Base-by-base conservation (phyloP, 768 basidiomycete genomes). In the Pleurotus sapidus region DNA sequence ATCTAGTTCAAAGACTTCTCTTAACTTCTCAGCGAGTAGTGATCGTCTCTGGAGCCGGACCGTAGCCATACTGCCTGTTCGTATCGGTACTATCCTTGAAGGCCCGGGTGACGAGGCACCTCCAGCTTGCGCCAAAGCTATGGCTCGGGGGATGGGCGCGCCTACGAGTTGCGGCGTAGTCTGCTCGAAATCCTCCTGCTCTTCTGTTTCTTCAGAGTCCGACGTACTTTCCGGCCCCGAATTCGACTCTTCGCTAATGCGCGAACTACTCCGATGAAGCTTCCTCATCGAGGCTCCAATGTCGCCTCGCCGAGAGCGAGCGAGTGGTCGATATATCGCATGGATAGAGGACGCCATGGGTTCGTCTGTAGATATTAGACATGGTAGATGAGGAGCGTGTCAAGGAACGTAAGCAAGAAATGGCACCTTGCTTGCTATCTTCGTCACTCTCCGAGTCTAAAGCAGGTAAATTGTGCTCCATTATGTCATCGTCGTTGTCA, bases 311-410 rank as follows among this genome's bases (percentile, higher is more conserved):
- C 81, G 82, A 5, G 82, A 85, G 25, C 87, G 86, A 5, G 89
- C 89, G 25, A 92, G 70, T 18, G 92, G 92, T 18, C 91, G 84
- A 67, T 94, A 84, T 50, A 95, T 93, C 39, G 93, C 84, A 66
- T 94, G 93, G 43, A 94, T 93, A 9, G 93, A 94, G 23, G 93
- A 94, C 1, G 93, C 84, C 55, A 93, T 71, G 39, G 75, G 79
- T 53, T 67, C 74, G 58, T 65, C 79, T 84, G 49, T 23, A 60
- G 55, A 39, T n/a, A 49, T 37, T 34, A 50, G 51, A 17, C 24
- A 49, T n/a, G 40, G 8, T 3, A 14, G 23, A 25, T 54, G 51
- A 54, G 51, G 15, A 18, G 50, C 42, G 11, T 8, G 43, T 15
- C 8, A 20, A 56, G 5, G 20, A 30, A 42, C 25, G 45, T 46